Evolutionary conservation across 2,329 filamentous ascomycete genomes (phyloP), one percentile per base, ranked within the genome.

Genomic region (Kalaharituber pfeilii): DNA sequence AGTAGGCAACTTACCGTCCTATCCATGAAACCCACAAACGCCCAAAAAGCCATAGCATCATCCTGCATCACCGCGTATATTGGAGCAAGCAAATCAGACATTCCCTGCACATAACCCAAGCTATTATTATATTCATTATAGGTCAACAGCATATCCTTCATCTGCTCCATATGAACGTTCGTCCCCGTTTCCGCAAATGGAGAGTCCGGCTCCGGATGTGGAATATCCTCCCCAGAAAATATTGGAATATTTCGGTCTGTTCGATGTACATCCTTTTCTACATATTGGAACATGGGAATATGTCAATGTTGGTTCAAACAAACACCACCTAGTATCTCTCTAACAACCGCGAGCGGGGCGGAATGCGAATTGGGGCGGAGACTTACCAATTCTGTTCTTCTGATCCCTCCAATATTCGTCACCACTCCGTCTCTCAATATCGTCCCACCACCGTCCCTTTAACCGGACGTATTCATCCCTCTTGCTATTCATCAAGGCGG

Each of bases 61-160:
- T 98, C 93, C 70, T 98, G 91, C 70, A 95, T 82, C 22, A 98
- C 86, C 3, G 91, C 91, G 65, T 98, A 98, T 57, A 98, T 86
- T 1, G 91, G 91, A 0, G 91, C 87, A 7, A 98, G 78, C 1
- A 98, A 78, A 68, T 98, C 91, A 11, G 87, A 95, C 91, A 98
- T 98, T 57, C 91, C 91, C 71, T 98, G 91, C 1, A 98, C 91
- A 66, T 98, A 98, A 50, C 93, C 91, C 2, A 98, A 76, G 56
- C 91, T 86, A 56, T 81, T 84, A 71, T 98, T 98, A 70, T 93
- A 93, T 70, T 98, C 91, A 67, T 98, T 96, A 69, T 98, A 98
- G 0, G 91, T 96, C 18, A 98, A 75, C 0, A 98, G 80, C 85
- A 98, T 94, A 67, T 98, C 91, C 70, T 98, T 98, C 79, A 98